phyloP scores from a whole-genome alignment of 768 basidiomycete species.

The Phlebiopsis gigantea region DNA sequence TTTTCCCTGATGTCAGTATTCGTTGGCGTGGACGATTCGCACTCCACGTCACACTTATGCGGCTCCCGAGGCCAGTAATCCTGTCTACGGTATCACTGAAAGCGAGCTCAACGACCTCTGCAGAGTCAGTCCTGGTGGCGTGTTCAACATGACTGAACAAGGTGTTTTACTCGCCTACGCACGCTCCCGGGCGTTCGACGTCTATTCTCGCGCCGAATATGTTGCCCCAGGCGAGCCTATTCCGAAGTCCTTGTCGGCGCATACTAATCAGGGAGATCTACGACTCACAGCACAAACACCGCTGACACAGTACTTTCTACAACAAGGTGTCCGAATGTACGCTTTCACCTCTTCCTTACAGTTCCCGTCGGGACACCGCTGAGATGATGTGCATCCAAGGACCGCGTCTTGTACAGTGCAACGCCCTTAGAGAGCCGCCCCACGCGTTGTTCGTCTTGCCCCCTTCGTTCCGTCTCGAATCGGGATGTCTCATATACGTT shows the following conservation, averaged over 20 bases:
- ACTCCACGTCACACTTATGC: slow-evolving; percentile 67
- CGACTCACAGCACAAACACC: slow-evolving; percentile 37
- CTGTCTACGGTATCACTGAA: neutral
- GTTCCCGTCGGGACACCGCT: slow-evolving; percentile 17
- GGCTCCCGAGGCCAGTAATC: slow-evolving; percentile 65
- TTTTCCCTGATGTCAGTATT: slow-evolving; percentile 89
- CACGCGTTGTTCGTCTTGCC: neutral
- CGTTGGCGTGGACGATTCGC: slow-evolving; percentile 72
- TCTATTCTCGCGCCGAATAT: slow-evolving; percentile 68
- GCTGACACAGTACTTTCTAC: slow-evolving; percentile 51
- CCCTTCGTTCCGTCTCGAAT: neutral
- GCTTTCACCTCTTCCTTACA: slow-evolving; percentile 36
- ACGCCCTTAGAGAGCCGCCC: slow-evolving; percentile 6
- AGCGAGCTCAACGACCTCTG: neutral
- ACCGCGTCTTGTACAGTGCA: slow-evolving; percentile 13
- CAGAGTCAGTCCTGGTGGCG: neutral
- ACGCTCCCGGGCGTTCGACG: slow-evolving; percentile 75
- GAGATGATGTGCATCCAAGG: slow-evolving; percentile 19
- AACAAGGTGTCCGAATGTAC: slow-evolving; percentile 54
- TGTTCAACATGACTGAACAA: slow-evolving; percentile 29
- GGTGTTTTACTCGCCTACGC: slow-evolving; percentile 67
- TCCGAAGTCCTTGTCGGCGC: too few species aligned
- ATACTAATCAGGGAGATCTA: neutral
- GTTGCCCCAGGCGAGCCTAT: slow-evolving; percentile 65
- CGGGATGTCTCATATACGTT: neutral